Percentiles rank a stretch among this genome's conserved stretches.
phyloP scores from a whole-genome alignment of 768 basidiomycete species.

The Suillus paluster region DNA sequence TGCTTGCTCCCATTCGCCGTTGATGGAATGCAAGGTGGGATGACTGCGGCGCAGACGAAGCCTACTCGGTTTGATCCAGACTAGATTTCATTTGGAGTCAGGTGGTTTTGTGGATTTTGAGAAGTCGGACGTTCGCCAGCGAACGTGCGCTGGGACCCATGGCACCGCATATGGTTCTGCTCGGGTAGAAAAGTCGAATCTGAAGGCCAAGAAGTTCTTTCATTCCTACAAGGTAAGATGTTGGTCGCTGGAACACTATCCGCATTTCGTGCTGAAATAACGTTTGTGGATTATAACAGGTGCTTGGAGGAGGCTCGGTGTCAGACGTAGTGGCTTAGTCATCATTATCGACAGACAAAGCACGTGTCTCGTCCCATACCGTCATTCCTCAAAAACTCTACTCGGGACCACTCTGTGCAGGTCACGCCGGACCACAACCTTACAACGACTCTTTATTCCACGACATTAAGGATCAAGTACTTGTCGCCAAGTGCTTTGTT shows the following conservation, averaged over 20 bases:
- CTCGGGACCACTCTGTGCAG: not conserved
- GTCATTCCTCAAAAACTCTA: conserved; percentile 33
- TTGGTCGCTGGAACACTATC: conserved; percentile 13
- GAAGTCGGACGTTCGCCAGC: conserved; percentile 23
- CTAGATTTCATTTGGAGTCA: conserved; percentile 4
- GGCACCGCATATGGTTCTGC: conserved; percentile 33
- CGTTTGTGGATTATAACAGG: not conserved
- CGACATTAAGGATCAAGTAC: not conserved
- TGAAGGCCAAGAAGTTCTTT: conserved; percentile 13
- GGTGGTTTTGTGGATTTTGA: conserved; percentile 9
- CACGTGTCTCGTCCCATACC: conserved; percentile 42
- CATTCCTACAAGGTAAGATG: conserved; percentile 16
- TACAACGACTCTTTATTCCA: not conserved
- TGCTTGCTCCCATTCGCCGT: conserved; percentile 31
- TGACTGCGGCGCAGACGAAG: not conserved
- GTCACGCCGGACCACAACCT: not conserved
- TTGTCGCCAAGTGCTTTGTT: not conserved
- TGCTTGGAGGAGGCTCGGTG: not conserved
- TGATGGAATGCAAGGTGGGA: conserved; percentile 15
- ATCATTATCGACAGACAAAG: conserved; percentile 24
- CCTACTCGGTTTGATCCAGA: conserved; percentile 1
- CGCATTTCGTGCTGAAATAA: not conserved
- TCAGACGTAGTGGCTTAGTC: conserved; percentile 31
- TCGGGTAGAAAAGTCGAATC: conserved; percentile 30
- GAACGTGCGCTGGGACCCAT: conserved; percentile 42